Evolutionary conservation across 495 filamentous ascomycete genomes (phyloP), one percentile per base, ranked within the genome.

Genomic region (Aspergillus baeticus): DNA sequence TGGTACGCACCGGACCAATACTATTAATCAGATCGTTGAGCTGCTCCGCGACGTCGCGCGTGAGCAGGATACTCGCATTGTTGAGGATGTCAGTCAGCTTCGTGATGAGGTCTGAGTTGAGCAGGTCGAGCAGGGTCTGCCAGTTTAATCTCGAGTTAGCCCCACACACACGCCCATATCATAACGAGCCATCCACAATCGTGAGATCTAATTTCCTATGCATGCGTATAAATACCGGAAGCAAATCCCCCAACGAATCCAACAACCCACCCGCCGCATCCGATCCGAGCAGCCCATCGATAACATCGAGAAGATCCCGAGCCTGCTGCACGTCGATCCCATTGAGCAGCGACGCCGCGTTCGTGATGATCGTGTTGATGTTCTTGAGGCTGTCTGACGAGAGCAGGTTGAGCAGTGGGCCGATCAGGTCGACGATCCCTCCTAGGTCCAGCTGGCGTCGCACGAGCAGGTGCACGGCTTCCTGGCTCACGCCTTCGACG

Each of bases 61-160:
- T 53, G 20, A 53, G 14, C 10, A 53, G 14, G 50, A 53, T 34
- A 33, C 37, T 33, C 11, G 50, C 50, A 20, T 53, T 53, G 50
- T 43, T 20, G 0, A 53, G 37, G 20, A 53, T 36, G 3, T 3
- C 17, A 3, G 13, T 34, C 11, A 53, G 50, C 37, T 53, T 42
- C 2, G 11, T 10, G 13, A 53, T 42, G 7, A 53, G 21, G 21
- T 43, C 22, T 17, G 13, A 15, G 23, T 53, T 17, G 11, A 53
- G 50, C 7, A 39, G 11, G 10, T 53, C 29, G 2, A 53, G 36
- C 21, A 53, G 22, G 6, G 42, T 45, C 42, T 45, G n/a, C n/a
- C n/a, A n/a, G n/a, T n/a, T n/a, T n/a, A n/a, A n/a, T n/a, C n/a
- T n/a, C n/a, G n/a, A n/a, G n/a, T n/a, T n/a, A n/a, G n/a, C n/a